phyloP scores from a whole-genome alignment of 83 land plant species.

The Diphasiastrum complanatum region DNA sequence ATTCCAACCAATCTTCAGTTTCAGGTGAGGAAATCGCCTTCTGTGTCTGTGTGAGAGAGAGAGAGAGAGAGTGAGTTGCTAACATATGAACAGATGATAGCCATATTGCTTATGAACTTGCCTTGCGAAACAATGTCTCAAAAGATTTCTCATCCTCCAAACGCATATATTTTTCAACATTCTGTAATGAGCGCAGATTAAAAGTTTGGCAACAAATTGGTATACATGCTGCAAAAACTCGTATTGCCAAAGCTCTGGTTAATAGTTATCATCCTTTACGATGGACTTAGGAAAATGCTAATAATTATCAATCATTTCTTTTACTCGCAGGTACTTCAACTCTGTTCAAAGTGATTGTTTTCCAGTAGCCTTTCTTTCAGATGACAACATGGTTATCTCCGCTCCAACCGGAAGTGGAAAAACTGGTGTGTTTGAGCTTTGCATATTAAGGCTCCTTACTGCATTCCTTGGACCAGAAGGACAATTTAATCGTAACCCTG shows the following conservation, averaged over 20 bases:
- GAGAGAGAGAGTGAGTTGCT: background rate
- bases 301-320: background rate
- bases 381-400: conserved; percentile 82
- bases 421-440: conserved; percentile 93
- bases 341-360: conserved; percentile 98
- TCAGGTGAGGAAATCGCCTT: conserved; percentile 33
- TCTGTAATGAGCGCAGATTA: too few relatives aligned
- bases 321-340: conserved; percentile 73
- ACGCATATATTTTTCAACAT: background rate
- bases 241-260: background rate
- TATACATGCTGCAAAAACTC: too few relatives aligned
- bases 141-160: too few relatives aligned
- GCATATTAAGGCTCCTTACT: conserved; percentile 76
- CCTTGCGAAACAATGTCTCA: too few relatives aligned
- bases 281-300: background rate
- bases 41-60: background rate
- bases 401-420: conserved; percentile 99
- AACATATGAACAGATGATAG: too few relatives aligned
- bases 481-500: conserved; percentile 49
- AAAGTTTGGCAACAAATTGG: too few relatives aligned
- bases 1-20: conserved; percentile 44
- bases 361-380: conserved; percentile 61
- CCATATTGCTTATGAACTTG: background rate
- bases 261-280: background rate
- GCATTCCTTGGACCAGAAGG: conserved; percentile 56